These are phyloP conservation scores for Sporothrix pallida DNA, from an alignment of 2,329 filamentous ascomycete species.

Conservation along the genomic window DNA sequence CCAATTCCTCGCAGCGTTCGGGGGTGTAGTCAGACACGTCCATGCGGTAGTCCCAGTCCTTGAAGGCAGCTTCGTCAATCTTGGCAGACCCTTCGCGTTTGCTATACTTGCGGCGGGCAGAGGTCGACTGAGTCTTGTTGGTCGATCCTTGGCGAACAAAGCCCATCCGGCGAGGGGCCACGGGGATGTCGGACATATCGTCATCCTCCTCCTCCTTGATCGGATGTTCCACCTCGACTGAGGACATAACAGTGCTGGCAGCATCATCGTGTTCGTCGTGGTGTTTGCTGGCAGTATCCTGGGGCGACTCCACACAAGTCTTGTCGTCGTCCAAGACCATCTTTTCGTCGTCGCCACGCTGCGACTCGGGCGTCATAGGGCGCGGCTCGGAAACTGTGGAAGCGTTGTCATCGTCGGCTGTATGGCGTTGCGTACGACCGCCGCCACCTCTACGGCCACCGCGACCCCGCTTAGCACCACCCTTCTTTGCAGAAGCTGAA, in stretches of 20 bases:
- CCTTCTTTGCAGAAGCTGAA: conserved; percentile 38
- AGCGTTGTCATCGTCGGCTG: conserved; percentile 48
- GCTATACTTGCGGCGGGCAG: conserved; percentile 85
- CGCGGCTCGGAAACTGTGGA: conserved; percentile 53
- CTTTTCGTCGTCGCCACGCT: conserved; percentile 38
- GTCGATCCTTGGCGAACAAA: conserved; percentile 58
- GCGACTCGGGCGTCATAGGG: conserved; percentile 65
- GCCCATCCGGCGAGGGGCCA: conserved; percentile 54
- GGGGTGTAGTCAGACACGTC: conserved; percentile 86
- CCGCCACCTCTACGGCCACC: conserved; percentile 44
- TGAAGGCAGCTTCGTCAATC: conserved; percentile 89
- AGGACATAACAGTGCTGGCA: conserved; percentile 49
- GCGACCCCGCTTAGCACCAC: conserved; percentile 38
- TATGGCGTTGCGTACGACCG: conserved; percentile 47
- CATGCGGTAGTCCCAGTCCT: conserved; percentile 88
- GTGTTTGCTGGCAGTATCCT: conserved; percentile 25
- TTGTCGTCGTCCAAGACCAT: conserved; percentile 41
- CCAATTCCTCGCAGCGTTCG: conserved; percentile 91
- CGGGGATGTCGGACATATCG: conserved; percentile 43
- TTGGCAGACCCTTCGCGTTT: conserved; percentile 76
- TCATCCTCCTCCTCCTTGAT: conserved; percentile 55
- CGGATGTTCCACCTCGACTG: conserved; percentile 56
- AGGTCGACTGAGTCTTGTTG: conserved; percentile 72
- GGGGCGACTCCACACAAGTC: conserved; percentile 33
- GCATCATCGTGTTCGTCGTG: conserved; percentile 46